phyloP scores from a whole-genome alignment of 75 land plant species.

The Cryptomeria japonica region DNA sequence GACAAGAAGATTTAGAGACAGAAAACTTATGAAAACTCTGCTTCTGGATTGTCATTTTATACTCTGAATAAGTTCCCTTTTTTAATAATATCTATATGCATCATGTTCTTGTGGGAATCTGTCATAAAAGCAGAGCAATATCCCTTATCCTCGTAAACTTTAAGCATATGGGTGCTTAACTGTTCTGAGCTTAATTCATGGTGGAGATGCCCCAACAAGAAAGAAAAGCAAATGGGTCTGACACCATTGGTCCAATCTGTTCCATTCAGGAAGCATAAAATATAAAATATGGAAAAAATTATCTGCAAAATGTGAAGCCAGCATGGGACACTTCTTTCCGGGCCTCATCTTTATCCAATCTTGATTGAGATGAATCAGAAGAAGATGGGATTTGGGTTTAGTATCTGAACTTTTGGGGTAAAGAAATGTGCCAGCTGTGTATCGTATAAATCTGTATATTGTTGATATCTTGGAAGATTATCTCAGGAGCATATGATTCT shows the following conservation, averaged over 20 bases:
- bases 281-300: background rate
- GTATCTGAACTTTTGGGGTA: background rate
- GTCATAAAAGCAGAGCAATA: background rate
- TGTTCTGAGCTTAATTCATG: background rate
- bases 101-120: background rate
- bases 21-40: background rate
- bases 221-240: background rate
- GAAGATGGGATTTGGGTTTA: background rate
- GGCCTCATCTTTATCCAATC: background rate
- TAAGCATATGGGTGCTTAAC: background rate
- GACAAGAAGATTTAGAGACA: background rate
- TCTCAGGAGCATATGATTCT: background rate
- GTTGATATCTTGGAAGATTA: background rate
- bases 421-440: background rate
- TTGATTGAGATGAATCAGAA: background rate
- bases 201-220: background rate
- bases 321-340: background rate
- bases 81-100: background rate
- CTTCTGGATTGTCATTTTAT: background rate
- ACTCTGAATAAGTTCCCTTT: background rate
- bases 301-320: background rate
- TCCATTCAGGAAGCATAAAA: background rate
- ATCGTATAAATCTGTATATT: background rate
- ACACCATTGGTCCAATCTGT: background rate
- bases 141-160: background rate